phyloP scores from a whole-genome alignment of 805 yeast genomes.

The Tetrapisispora namnaoensis region DNA sequence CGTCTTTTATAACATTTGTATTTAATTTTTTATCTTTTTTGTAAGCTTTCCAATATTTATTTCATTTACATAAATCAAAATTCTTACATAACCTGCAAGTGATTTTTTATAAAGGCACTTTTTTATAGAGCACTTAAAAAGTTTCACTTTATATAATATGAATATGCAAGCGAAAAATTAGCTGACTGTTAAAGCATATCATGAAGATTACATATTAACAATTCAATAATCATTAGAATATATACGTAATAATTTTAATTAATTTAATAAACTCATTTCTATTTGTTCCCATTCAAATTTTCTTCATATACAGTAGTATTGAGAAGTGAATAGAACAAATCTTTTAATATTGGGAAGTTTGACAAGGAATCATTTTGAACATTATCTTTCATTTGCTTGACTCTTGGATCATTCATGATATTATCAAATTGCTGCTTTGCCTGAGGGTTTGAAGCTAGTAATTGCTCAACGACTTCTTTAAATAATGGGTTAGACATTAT shows the following conservation, averaged over 20 bases:
- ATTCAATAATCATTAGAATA: not conserved
- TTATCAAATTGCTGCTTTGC: slow-evolving; percentile 71
- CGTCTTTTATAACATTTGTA: too few species aligned
- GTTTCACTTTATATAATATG: too few species aligned
- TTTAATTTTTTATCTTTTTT: too few species aligned
- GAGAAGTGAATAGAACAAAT: slow-evolving; percentile 1
- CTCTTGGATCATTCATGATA: slow-evolving; percentile 40
- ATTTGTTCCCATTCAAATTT: not conserved
- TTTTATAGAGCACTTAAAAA: too few species aligned
- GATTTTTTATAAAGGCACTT: too few species aligned
- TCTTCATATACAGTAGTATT: slow-evolving; percentile 1
- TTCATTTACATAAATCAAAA: too few species aligned
- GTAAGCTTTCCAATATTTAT: too few species aligned
- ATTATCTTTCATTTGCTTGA: slow-evolving; percentile 1
- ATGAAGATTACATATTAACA: too few species aligned
- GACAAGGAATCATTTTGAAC: not conserved
- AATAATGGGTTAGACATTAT: slow-evolving; percentile 80
- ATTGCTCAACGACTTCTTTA: slow-evolving; percentile 52
- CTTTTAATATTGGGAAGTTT: slow-evolving; percentile 1
- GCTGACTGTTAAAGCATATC: too few species aligned
- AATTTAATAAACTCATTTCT: not conserved
- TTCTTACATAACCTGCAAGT: too few species aligned
- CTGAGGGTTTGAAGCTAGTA: slow-evolving; percentile 64
- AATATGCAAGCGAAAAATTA: too few species aligned
- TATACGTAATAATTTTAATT: too few species aligned